A percentile compares a stretch with the other conserved stretches of the same genome.
Evolutionary conservation across 805 yeast genomes (phyloP).

Genomic region (Candida qinlingensis): DNA sequence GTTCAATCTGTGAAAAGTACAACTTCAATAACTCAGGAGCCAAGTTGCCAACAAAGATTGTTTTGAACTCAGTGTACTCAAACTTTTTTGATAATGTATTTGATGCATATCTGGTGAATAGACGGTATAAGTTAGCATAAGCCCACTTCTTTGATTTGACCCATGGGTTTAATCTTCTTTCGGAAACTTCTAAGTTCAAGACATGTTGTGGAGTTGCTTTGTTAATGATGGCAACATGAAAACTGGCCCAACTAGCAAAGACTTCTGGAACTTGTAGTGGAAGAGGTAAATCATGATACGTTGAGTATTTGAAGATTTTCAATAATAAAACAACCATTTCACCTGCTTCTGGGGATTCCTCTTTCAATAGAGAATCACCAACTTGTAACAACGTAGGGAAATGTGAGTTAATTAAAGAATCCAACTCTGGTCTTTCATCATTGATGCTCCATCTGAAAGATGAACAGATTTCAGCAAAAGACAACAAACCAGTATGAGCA

Average conservation of each 20-base stretch:
- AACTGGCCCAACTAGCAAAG: slow-evolving; percentile 64
- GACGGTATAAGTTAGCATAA: slow-evolving; percentile 65
- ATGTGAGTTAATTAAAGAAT: slow-evolving; percentile 46
- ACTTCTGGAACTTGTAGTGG: slow-evolving; percentile 50
- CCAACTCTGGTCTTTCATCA: slow-evolving; percentile 46
- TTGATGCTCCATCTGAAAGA: slow-evolving; percentile 69
- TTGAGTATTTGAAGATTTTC: slow-evolving; percentile 73
- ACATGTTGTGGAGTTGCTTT: slow-evolving; percentile 53
- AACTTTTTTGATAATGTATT: slow-evolving; percentile 39
- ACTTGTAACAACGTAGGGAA: slow-evolving; percentile 65
- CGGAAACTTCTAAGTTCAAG: slow-evolving; percentile 44
- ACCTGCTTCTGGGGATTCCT: slow-evolving; percentile 43
- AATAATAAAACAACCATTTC: slow-evolving; percentile 72
- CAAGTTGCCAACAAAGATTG: slow-evolving; percentile 48
- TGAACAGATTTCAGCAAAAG: slow-evolving; percentile 65
- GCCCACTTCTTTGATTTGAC: slow-evolving; percentile 87
- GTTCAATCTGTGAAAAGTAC: slow-evolving; percentile 59
- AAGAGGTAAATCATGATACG: slow-evolving; percentile 66
- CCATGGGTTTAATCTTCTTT: slow-evolving; percentile 52
- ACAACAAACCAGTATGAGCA: slow-evolving; percentile 61
- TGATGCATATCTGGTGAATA: slow-evolving; percentile 69
- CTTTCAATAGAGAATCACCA: slow-evolving; percentile 48
- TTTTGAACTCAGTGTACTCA: slow-evolving; percentile 56
- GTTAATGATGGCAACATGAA: slow-evolving; percentile 65
- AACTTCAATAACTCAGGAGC: slow-evolving; percentile 69